Conservation (phyloP, 2,329 filamentous ascomycete genomes). For the Cadophora sp. region DNA sequence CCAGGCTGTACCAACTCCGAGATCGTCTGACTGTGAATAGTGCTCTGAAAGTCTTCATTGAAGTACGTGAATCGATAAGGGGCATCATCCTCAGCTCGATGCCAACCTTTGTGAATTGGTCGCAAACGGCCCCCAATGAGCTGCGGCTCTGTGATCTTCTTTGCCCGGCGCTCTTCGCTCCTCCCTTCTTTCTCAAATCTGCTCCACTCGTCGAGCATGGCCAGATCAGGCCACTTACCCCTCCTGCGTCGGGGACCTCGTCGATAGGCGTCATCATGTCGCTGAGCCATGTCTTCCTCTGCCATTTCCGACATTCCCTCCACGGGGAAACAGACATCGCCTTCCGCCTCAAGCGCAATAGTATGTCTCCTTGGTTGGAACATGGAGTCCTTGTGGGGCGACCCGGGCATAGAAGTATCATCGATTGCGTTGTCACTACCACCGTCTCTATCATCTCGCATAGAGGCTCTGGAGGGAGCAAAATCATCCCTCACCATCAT, state of each 20-base stretch:
- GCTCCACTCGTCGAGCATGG: slow-evolving; percentile 87
- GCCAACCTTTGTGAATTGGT: slow-evolving; percentile 82
- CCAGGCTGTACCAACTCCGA: slow-evolving; percentile 90
- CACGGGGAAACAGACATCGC: slow-evolving; percentile 91
- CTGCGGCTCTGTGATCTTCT: slow-evolving; percentile 93
- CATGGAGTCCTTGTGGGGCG: slow-evolving; percentile 35
- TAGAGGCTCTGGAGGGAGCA: slow-evolving; percentile 39
- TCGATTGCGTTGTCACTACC: slow-evolving; percentile 42
- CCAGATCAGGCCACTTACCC: slow-evolving; percentile 84
- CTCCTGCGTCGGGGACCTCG: slow-evolving; percentile 57
- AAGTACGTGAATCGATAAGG: slow-evolving; percentile 98
- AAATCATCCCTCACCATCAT: slow-evolving; percentile 75
- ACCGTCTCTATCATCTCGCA: slow-evolving; percentile 28
- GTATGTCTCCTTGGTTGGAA: slow-evolving; percentile 58
- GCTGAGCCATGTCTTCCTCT: slow-evolving; percentile 71
- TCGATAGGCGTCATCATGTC: slow-evolving; percentile 51
- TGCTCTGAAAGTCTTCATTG: slow-evolving; percentile 95
- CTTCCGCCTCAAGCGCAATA: slow-evolving; percentile 70
- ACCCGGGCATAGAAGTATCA: slow-evolving; percentile 39
- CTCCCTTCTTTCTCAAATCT: slow-evolving; percentile 87
- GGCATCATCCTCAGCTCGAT: slow-evolving; percentile 83
- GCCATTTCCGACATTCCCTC: slow-evolving; percentile 80
- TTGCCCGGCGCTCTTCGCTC: slow-evolving; percentile 81
- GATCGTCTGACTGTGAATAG: slow-evolving; percentile 94
- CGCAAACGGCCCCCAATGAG: slow-evolving; percentile 89